Conservation (phyloP, 495 filamentous ascomycete genomes). For the Parathielavia hyrcaniae region DNA sequence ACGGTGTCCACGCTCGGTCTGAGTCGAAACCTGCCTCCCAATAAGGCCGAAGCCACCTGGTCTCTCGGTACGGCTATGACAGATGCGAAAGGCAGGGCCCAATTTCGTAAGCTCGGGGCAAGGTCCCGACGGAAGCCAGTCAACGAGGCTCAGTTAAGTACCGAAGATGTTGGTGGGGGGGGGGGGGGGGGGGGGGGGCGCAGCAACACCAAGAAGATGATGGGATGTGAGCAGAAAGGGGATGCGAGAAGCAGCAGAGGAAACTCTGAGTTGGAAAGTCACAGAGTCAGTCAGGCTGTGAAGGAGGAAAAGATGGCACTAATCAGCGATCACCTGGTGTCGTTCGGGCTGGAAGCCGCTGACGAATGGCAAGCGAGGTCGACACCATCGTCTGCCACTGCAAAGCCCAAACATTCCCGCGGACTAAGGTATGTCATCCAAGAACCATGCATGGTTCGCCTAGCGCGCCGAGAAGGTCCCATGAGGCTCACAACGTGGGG, state of each 20-base stretch:
- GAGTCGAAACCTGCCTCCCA: neutral
- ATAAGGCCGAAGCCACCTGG: neutral
- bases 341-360: neutral
- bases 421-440: constrained; percentile 3
- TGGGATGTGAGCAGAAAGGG: too few species aligned
- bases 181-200: neutral
- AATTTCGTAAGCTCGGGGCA: neutral
- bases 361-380: constrained; percentile 5
- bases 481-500: constrained; percentile 12
- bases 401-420: constrained; percentile 1
- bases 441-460: neutral
- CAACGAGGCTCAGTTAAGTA: neutral
- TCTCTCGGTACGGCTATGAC: neutral
- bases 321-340: constrained; percentile 7
- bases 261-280: neutral
- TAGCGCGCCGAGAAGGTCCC: constrained; percentile 2
- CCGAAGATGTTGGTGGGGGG: neutral
- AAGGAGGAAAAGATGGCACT: constrained; percentile 1
- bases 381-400: neutral
- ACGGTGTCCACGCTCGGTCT: neutral
- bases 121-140: neutral
- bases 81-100: neutral
- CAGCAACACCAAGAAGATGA: neutral
- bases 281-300: neutral
- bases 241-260: too few species aligned